These are phyloP conservation scores for Bipolaris bicolor DNA, from an alignment of 2,329 filamentous ascomycete species.

Conservation along the genomic window DNA sequence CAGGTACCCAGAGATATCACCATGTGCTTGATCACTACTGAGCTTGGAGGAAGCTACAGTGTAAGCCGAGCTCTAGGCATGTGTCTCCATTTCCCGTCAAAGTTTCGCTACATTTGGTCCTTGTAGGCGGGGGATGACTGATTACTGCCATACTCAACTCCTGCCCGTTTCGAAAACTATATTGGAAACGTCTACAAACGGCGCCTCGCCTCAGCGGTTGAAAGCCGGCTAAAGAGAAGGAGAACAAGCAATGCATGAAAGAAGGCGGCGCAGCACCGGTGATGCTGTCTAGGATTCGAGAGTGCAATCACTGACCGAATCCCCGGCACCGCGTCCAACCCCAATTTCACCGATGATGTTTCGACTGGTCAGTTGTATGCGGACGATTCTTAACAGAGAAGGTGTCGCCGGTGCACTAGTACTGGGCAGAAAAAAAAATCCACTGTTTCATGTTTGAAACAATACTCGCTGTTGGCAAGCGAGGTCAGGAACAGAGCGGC, in stretches of 20 bases:
- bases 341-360: conserved; percentile 9
- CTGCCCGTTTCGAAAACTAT: neutral
- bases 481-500: conserved; percentile 2
- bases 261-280: neutral
- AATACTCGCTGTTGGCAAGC: conserved; percentile 13
- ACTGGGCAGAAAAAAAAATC: conserved; percentile 29
- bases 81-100: neutral
- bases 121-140: neutral
- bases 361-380: conserved; percentile 19
- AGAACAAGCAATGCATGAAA: neutral
- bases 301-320: neutral
- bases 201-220: neutral
- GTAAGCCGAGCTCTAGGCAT: neutral
- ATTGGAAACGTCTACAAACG: neutral
- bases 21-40: neutral
- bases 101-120: neutral
- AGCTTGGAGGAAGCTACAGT: neutral
- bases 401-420: conserved; percentile 12
- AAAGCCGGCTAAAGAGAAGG: conserved; percentile 2
- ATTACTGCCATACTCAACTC: neutral
- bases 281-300: neutral
- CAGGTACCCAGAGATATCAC: neutral
- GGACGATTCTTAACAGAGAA: conserved; percentile 11
- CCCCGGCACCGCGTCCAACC: neutral
- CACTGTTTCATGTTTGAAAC: conserved; percentile 32